These are phyloP conservation scores for Fragosphaeria purpurea DNA, from an alignment of 2,329 filamentous ascomycete species.

Conservation along the genomic window DNA sequence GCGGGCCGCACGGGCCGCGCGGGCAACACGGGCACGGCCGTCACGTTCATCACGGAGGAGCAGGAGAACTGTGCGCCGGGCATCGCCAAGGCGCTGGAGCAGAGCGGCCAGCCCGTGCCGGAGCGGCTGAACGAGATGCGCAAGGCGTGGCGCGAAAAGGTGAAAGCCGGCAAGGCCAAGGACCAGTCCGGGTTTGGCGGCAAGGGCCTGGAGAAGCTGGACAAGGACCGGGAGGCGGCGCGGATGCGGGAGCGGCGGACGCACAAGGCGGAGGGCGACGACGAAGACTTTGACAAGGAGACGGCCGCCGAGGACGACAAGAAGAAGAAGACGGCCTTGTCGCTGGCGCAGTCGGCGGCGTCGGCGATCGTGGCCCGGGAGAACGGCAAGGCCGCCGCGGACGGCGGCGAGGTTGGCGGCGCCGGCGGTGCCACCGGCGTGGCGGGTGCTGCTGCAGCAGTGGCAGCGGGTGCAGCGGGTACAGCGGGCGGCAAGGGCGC, in stretches of 20 bases:
- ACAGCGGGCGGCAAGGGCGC: conserved; percentile 28
- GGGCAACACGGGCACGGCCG: conserved; percentile 86
- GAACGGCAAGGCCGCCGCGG: conserved; percentile 29
- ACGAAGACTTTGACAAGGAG: conserved; percentile 65
- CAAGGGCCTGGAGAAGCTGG: conserved; percentile 83
- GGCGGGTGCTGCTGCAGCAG: background rate
- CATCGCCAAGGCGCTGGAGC: conserved; percentile 82
- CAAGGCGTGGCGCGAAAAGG: conserved; percentile 73
- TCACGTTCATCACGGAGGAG: conserved; percentile 86
- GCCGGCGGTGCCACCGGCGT: background rate
- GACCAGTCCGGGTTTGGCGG: conserved; percentile 86
- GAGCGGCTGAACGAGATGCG: conserved; percentile 56
- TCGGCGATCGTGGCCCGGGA: conserved; percentile 47
- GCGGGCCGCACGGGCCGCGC: conserved; percentile 89
- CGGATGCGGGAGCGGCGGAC: conserved; percentile 79
- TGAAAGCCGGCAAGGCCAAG: conserved; percentile 86
- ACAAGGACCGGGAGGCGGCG: conserved; percentile 81
- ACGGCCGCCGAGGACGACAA: conserved; percentile 53
- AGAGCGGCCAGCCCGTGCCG: conserved; percentile 78
- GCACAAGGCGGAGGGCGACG: conserved; percentile 77
- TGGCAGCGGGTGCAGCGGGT: conserved; percentile 24
- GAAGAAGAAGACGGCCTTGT: conserved; percentile 59
- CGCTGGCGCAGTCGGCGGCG: conserved; percentile 52
- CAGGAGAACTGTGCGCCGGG: conserved; percentile 86
- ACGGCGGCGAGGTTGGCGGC: conserved; percentile 17